phyloP scores from a whole-genome alignment of 73 alveolate genomes.

The Urostyla sp. region DNA sequence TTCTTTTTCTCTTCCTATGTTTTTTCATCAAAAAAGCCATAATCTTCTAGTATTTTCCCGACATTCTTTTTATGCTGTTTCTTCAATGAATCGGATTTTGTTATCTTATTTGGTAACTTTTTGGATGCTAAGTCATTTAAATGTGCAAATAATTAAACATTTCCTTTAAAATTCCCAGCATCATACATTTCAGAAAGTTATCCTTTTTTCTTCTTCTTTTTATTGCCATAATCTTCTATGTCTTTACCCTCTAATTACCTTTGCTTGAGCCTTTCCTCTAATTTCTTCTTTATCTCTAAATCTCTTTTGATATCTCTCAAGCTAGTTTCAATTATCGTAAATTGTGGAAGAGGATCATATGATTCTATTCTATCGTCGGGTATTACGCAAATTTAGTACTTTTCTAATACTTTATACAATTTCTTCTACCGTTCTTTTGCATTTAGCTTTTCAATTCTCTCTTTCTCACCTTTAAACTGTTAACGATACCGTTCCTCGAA shows the following conservation, averaged over 20 bases:
- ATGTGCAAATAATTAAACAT: constrained; percentile 19
- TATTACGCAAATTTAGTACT: constrained; percentile 26
- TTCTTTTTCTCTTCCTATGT: neutral
- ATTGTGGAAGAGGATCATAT: constrained; percentile 10
- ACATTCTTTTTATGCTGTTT: constrained; percentile 8
- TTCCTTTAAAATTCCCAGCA: constrained; percentile 34
- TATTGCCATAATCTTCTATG: neutral
- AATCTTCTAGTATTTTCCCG: constrained; percentile 33
- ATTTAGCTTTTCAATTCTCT: neutral
- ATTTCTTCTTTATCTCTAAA: neutral
- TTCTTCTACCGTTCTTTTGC: constrained; percentile 3
- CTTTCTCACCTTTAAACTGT: too few relatives aligned
- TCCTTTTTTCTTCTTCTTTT: neutral
- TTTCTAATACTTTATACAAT: constrained; percentile 16
- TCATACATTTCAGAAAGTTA: constrained; percentile 17
- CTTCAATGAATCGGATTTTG: neutral
- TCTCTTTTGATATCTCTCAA: constrained; percentile 12
- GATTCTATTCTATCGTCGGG: constrained; percentile 19
- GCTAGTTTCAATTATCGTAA: constrained; percentile 42
- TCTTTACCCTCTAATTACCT: neutral
- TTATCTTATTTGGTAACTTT: constrained; percentile 1
- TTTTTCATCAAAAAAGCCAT: constrained; percentile 41
- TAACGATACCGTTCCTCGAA: too few relatives aligned
- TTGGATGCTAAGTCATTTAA: constrained; percentile 5
- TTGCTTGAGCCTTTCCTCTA: neutral